These are phyloP conservation scores for Leishmania amazonensis DNA, from an alignment of 208 protist genomes.

Conservation along the genomic window DNA sequence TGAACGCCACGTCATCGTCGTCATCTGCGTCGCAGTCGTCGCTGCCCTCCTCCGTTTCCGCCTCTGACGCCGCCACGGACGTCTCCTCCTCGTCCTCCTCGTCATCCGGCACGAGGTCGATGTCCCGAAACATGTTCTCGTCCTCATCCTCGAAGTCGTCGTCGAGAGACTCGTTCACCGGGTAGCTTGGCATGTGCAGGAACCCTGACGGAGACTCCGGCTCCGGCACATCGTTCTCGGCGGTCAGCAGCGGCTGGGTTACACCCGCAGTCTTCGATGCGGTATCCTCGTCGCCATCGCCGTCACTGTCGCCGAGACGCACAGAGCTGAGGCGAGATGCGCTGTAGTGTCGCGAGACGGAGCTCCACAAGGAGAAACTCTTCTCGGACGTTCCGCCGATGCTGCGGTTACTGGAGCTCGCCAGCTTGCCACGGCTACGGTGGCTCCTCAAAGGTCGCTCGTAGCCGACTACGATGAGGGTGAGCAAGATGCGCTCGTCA, in stretches of 20 bases:
- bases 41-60: conserved; percentile 15
- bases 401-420: conserved; percentile 19
- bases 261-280: conserved; percentile 4
- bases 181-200: conserved; percentile 38
- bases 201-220: conserved; percentile 32
- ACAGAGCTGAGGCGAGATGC: conserved; percentile 18
- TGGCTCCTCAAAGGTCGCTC: conserved; percentile 26
- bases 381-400: conserved; percentile 20
- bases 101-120: conserved; percentile 39
- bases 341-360: conserved; percentile 16
- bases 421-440: not conserved
- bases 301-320: conserved; percentile 16
- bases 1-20: conserved; percentile 26
- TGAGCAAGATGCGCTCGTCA: conserved; percentile 38
- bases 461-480: conserved; percentile 36
- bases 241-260: conserved; percentile 17
- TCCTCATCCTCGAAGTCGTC: conserved; percentile 43
- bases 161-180: conserved; percentile 34
- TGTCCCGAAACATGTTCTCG: conserved; percentile 49
- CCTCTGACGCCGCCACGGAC: conserved; percentile 18
- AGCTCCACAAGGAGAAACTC: conserved; percentile 25
- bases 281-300: conserved; percentile 1
- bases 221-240: conserved; percentile 21
- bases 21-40: conserved; percentile 24
- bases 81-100: conserved; percentile 33